A percentile compares a stretch with the other conserved stretches of the same genome.
Evolutionary conservation across 257 asterid genomes (phyloP).

Genomic region (Scutellaria barbata): DNA sequence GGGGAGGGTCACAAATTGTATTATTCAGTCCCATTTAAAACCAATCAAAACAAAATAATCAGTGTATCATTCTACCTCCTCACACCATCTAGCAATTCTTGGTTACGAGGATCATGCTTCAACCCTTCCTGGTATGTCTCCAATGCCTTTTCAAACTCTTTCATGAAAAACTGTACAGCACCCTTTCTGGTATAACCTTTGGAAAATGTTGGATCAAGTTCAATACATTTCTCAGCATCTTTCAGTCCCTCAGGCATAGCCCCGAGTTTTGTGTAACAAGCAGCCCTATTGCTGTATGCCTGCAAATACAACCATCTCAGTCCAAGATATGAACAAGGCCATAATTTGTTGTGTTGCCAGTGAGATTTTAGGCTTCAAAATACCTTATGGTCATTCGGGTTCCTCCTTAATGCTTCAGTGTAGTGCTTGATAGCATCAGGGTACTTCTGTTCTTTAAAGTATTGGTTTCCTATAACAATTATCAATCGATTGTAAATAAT

Average conservation of each 20-base stretch:
- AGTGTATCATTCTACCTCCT: constrained; percentile 53
- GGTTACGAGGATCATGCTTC: constrained; percentile 81
- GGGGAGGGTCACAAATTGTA: not conserved
- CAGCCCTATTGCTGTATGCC: constrained; percentile 96
- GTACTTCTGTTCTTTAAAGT: constrained; percentile 83
- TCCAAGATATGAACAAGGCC: not conserved
- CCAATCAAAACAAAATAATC: not conserved
- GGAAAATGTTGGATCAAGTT: constrained; percentile 78
- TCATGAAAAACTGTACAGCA: constrained; percentile 87
- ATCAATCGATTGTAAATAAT: not conserved
- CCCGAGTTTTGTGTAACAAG: constrained; percentile 86
- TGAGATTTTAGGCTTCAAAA: not conserved
- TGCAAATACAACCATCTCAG: constrained; percentile 36
- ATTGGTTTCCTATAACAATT: constrained; percentile 63
- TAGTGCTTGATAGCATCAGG: constrained; percentile 92
- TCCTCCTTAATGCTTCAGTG: constrained; percentile 79
- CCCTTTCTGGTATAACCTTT: constrained; percentile 95
- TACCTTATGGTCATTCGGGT: constrained; percentile 82
- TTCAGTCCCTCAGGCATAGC: constrained; percentile 94
- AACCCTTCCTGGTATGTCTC: constrained; percentile 91
- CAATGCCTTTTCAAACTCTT: constrained; percentile 84
- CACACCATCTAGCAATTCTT: constrained; percentile 80
- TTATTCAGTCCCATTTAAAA: not conserved
- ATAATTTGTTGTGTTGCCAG: not conserved
- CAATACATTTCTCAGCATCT: constrained; percentile 95